Evolutionary conservation across 768 basidiomycete genomes (phyloP), one percentile per base, ranked within the genome.

Genomic region (Postia placenta): DNA sequence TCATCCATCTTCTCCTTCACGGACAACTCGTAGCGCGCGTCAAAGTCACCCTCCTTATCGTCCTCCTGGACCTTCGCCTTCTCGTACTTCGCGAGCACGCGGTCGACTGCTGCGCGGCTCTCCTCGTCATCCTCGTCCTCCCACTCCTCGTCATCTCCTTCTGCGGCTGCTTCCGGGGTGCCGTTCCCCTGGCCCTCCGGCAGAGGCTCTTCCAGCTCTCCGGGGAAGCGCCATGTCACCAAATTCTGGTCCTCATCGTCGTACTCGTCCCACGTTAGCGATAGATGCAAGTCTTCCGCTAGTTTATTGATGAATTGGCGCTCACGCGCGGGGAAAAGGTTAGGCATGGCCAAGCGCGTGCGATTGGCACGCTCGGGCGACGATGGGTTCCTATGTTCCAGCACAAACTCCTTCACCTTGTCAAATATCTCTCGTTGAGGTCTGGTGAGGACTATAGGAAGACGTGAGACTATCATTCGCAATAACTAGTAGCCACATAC

Each of bases 211-310:
- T 69, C 68, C 30, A 61, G 45, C 63, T 67, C 26, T 46, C 62
- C 72, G 1, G 85, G 85, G 53, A 87, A 72, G 38, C 77, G 64
- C 73, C 76, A 80, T 17, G 83, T 85, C 36, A 88, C 79, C 22
- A 93, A 60, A 58, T 89, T 89, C 60, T 81, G 74, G 52, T 90
- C 88, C 40, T 90, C 71, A 5, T 87, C 87, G 53, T 93, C 87
- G 56, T 83, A 93, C 61, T 94, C 93, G 61, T 98, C 95, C 92
- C 93, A 99, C n/a, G 84, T 72, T 23, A 94, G 62, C 19, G 67
- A 74, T 11, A 98, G 75, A 61, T 90, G 83, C 38, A 98, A 65
- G 42, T 92, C 85, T 35, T 79, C 75, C 4, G 87, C 83, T 19
- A 99, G 73, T 23, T 78, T 80, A 33, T 69, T 74, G 27, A 98